Conservation (phyloP, 371 early-diverging fungal species). For the Furculomyces boomerangus region DNA sequence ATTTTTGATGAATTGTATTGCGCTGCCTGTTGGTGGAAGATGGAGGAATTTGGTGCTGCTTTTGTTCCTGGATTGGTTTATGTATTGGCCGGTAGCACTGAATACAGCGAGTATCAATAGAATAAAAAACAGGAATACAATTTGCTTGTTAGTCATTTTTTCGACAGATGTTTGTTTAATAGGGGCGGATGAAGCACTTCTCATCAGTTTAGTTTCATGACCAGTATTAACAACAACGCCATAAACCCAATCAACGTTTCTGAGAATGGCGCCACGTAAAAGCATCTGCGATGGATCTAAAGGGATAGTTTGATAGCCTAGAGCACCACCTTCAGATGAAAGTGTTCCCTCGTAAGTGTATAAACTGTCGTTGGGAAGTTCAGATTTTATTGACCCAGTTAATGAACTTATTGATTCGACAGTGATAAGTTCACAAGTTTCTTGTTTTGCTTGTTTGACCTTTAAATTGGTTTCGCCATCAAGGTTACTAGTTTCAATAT, state of each 20-base stretch:
- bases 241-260: conserved; percentile 75
- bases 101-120: conserved; percentile 65
- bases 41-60: conserved; percentile 20
- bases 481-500: conserved; percentile 88
- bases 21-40: conserved; percentile 10
- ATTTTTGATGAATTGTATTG: conserved; percentile 26
- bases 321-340: conserved; percentile 26
- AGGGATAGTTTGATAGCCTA: conserved; percentile 34
- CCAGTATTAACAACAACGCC: conserved; percentile 74
- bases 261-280: conserved; percentile 61
- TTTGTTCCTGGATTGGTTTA: conserved; percentile 27
- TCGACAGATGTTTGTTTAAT: conserved; percentile 65
- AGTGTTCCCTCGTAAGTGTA: conserved; percentile 74
- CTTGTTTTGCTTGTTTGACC: conserved; percentile 63
- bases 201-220: conserved; percentile 78
- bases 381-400: conserved; percentile 39
- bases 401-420: conserved; percentile 37
- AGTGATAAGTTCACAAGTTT: conserved; percentile 43
- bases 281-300: conserved; percentile 67
- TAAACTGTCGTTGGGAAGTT: conserved; percentile 71
- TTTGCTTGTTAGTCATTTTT: conserved; percentile 79
- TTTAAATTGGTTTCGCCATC: conserved; percentile 95
- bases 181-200: conserved; percentile 65
- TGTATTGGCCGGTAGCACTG: conserved; percentile 59
- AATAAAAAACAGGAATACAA: conserved; percentile 75